Evolutionary conservation across 2,329 filamentous ascomycete species (phyloP), one percentile per base, ranked within the genome.

Genomic region (Fusarium brevicatenulatum): DNA sequence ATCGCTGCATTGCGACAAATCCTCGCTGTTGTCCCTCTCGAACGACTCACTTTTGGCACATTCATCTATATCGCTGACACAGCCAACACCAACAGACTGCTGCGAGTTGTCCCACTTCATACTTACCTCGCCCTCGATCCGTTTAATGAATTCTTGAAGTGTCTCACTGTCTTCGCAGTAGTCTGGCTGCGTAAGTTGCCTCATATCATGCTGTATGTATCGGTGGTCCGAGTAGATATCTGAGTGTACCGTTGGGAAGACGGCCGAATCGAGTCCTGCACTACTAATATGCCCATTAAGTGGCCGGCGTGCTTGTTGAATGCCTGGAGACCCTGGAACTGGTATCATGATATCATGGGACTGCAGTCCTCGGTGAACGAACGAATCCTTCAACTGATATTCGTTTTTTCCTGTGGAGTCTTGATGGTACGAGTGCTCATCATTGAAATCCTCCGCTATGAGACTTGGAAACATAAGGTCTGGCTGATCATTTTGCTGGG

Each of bases 71-170:
- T 19, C 42, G 15, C 36, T 28, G n/a, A 32, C 21, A 15, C 39
- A 25, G 21, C 16, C 23, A 9, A 18, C 43, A 19, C 30, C 43
- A 21, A 32, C 32, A 32, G 23, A 52, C 25, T 47, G 49, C 30
- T 61, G 49, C 19, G 36, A 21, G 15, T 66, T 57, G 19, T 67
- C 36, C 60, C 62, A 66, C n/a, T 40, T 59, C 21, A 56, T 49
- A 49, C 63, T 52, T 25, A 62, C 58, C 56, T 81, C 78, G 1
- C 34, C 56, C 50, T 81, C 78, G 36, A 79, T 76, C 67, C 77
- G 74, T 13, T 72, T 54, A 40, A 81, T 78, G 40, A 74, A 80
- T 11, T 78, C 74, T 7, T 59, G 55, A 18, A 79, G 52, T 16
- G 63, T 74, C 65, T 80, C 79, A 7, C 61, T 59, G 5, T 32